These are phyloP conservation scores for Alisma plantagoaquatica DNA, from an alignment of 106 monocot genomes.

Conservation along the genomic window DNA sequence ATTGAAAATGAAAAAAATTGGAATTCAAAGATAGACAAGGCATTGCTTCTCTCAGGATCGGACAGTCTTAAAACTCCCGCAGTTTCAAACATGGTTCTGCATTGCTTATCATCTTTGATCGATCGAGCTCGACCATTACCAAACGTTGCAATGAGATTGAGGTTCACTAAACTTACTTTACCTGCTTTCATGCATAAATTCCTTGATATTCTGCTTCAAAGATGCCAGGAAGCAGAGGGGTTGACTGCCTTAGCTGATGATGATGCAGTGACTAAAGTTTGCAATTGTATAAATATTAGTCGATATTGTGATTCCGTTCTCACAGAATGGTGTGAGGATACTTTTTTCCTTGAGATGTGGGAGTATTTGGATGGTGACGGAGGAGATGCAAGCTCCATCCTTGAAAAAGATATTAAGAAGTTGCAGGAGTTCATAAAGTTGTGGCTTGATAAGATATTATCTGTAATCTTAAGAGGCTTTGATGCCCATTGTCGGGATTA, in stretches of 20 bases:
- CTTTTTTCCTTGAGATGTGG: conserved; percentile 85
- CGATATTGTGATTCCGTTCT: conserved; percentile 47
- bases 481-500: conserved; percentile 72
- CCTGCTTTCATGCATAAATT: conserved; percentile 46
- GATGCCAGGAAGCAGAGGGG: conserved; percentile 95
- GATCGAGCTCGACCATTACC: conserved; percentile 62
- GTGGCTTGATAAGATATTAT: conserved; percentile 74
- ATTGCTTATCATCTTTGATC: conserved; percentile 38
- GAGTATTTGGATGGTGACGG: conserved; percentile 9
- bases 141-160: conserved; percentile 40
- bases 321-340: conserved; percentile 83
- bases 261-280: conserved; percentile 73
- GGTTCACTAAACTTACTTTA: conserved; percentile 46
- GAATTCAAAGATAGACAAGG: conserved; percentile 37
- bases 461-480: conserved; percentile 71
- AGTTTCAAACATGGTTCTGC: conserved; percentile 35
- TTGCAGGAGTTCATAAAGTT: conserved; percentile 36
- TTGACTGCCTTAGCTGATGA: conserved; percentile 96
- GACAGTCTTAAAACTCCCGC: conserved; percentile 71
- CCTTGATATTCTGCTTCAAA: conserved; percentile 39
- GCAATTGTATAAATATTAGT: conserved; percentile 61
- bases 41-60: conserved; percentile 28
- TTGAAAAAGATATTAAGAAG: conserved; percentile 45
- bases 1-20: conserved; percentile 59
- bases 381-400: conserved; percentile 18